Base-by-base conservation (phyloP, 352 stramenopile species). In the Phytophthora pistaciae region DNA sequence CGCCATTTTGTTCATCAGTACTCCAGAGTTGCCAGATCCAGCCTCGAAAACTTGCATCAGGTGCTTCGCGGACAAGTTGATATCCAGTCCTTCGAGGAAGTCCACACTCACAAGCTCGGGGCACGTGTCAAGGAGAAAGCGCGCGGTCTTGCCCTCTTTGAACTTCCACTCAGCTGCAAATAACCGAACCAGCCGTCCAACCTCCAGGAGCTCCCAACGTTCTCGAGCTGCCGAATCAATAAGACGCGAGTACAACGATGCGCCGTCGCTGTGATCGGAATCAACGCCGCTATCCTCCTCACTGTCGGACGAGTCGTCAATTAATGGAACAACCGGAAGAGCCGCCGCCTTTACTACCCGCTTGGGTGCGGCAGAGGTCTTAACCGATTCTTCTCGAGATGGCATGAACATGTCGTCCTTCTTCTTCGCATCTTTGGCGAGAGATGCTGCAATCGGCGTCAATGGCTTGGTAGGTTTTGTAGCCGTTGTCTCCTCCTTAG, bases 31-130 rank as follows among this genome's bases (percentile, higher is more conserved):
- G 7, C 87, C 83, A 0, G 90, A 96, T 3, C 90, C 88, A 11
- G 70, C 65, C 18, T 90, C 83, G 69, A 96, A 91, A 14, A 95
- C 82, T 63, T 70, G 62, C n/a, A 96, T 56, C 48, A 96, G 70
- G 25, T 95, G 81, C 25, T 79, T 68, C 4, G 80, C 66, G 2
- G 73, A 74, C 42, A 96, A 60, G 5, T 79, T 77, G 7, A 94
- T 75, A 67, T 78, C 78, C 27, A 96, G 74, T 5, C 90, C 90
- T 75, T 96, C 90, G 5, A 96, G 64, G 50, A 96, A 96, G n/a
- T 96, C 90, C 11, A 93, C 85, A 53, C 80, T 93, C 46, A 96
- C 90, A 10, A 96, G 81, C 64, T 96, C 90, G 5, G 90, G 84
- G 40, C 88, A 96, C 25, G 73, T 83, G 13, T 74, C 69, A 0